A percentile compares a stretch with the other conserved stretches of the same genome.
phyloP scores from a whole-genome alignment of 768 basidiomycete species.

The Strobilomyces dryophilus region DNA sequence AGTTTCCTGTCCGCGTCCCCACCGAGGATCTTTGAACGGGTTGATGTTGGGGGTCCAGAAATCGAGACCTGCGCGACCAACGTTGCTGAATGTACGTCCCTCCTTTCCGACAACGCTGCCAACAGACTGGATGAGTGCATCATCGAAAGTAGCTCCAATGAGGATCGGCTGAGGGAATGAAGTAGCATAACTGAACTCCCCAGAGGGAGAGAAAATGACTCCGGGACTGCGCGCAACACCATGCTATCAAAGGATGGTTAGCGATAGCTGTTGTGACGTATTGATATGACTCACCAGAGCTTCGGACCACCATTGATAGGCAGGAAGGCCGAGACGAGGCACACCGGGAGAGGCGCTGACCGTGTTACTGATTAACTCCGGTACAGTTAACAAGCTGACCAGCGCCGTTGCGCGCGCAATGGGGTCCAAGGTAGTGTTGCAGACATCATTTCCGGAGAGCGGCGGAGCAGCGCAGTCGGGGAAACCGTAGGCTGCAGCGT shows the following conservation, averaged over 20 bases:
- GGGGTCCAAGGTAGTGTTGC: conserved; percentile 42
- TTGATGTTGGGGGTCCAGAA: conserved; percentile 53
- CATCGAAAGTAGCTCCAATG: conserved; percentile 54
- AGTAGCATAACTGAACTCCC: conserved; percentile 53
- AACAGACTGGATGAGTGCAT: conserved; percentile 44
- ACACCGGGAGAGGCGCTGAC: conserved; percentile 44
- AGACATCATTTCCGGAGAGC: conserved; percentile 43
- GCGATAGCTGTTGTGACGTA: neutral
- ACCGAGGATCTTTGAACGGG: conserved; percentile 58
- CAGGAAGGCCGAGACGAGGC: conserved; percentile 49
- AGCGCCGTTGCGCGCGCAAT: conserved; percentile 47
- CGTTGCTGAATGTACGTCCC: conserved; percentile 56
- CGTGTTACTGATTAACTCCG: conserved; percentile 50
- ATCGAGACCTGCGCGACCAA: conserved; percentile 48
- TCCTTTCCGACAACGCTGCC: conserved; percentile 53
- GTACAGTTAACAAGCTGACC: conserved; percentile 44
- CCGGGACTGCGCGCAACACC: conserved; percentile 53
- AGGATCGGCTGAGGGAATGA: conserved; percentile 57
- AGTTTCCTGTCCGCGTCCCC: conserved; percentile 61
- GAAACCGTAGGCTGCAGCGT: conserved; percentile 32
- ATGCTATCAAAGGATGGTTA: conserved; percentile 34
- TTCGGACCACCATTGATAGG: conserved; percentile 62
- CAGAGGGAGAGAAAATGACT: conserved; percentile 44
- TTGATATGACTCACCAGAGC: conserved; percentile 39
- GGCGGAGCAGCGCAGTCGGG: conserved; percentile 48